Evolutionary conservation across 2,329 filamentous ascomycete genomes (phyloP).

Genomic region (Aureobasidium uvarum): DNA sequence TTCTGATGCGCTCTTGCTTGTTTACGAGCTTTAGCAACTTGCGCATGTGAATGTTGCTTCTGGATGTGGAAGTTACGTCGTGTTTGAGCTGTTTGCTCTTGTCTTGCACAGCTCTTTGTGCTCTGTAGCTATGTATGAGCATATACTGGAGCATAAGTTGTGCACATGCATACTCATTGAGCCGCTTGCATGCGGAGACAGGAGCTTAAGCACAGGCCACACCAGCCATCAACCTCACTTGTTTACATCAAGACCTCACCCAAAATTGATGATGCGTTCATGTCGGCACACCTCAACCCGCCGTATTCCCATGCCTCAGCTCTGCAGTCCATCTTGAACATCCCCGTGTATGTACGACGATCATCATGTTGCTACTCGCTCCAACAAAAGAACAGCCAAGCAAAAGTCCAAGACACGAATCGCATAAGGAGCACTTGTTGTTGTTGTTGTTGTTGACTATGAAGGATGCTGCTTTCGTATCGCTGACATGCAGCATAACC

Average conservation of each 20-base stretch:
- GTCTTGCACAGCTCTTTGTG: not conserved
- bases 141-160: not conserved
- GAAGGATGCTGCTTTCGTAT: not conserved
- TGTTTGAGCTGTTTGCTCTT: conserved; percentile 20
- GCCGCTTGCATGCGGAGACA: not conserved
- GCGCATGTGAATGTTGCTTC: conserved; percentile 21
- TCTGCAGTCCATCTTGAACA: not conserved
- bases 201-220: not conserved
- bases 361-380: not conserved
- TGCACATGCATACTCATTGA: not conserved
- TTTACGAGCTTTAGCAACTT: not conserved
- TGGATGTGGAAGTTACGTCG: conserved; percentile 19
- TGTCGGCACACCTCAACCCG: conserved; percentile 7
- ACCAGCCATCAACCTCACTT: conserved; percentile 21
- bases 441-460: not conserved
- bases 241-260: conserved; percentile 10
- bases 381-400: not conserved
- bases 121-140: too few relatives aligned
- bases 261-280: conserved; percentile 20
- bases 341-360: not conserved
- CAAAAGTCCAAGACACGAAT: not conserved
- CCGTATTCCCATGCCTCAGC: not conserved
- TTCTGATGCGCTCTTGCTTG: not conserved
- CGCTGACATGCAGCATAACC: conserved; percentile 8
- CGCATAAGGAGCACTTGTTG: not conserved